phyloP scores from a whole-genome alignment of 78 protist genomes.

The slime mould (Dictyostelium discoideum) region dicty_2.7 NC_007088.5:7907001-7907500 shows the following conservation, averaged over 20 bases:
- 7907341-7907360: slow-evolving; percentile 66
- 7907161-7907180: slow-evolving; percentile 18
- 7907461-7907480: slow-evolving; percentile 34
- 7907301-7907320: slow-evolving; percentile 67
- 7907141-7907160: slow-evolving; percentile 13
- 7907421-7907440: slow-evolving; percentile 62
- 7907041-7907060: slow-evolving; percentile 61
- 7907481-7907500: slow-evolving; percentile 79
- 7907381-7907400: background rate
- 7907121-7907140: slow-evolving; percentile 42
- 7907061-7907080: slow-evolving; percentile 54
- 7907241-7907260: slow-evolving; percentile 47
- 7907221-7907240: slow-evolving; percentile 42
- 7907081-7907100: slow-evolving; percentile 78
- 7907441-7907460: slow-evolving; percentile 61
- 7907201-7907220: slow-evolving; percentile 41
- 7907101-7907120: slow-evolving; percentile 58
- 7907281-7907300: slow-evolving; percentile 76
- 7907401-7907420: background rate
- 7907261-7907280: slow-evolving; percentile 79
- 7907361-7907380: too few species aligned
- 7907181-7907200: slow-evolving; percentile 55
- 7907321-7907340: slow-evolving; percentile 55
- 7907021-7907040: slow-evolving; percentile 74
- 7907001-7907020: slow-evolving; percentile 18